Percentiles rank a stretch among this genome's conserved stretches.
phyloP scores from a whole-genome alignment of 257 asterid species.

The Orobanche coerulescens region DNA sequence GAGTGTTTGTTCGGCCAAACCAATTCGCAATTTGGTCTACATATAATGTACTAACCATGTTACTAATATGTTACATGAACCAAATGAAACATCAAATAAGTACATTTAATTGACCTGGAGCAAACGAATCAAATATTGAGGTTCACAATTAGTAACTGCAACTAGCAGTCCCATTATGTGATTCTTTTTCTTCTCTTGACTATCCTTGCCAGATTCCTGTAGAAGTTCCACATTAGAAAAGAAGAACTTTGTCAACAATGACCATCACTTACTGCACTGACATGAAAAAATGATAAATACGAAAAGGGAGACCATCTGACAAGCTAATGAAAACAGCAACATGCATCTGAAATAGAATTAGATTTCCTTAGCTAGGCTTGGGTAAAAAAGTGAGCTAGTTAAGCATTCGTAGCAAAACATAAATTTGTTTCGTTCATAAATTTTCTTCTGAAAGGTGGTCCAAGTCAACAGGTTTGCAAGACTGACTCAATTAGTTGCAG shows the following conservation, averaged over 20 bases:
- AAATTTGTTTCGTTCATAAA: too few species aligned
- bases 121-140: constrained; percentile 85
- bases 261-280: constrained; percentile 4
- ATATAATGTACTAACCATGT: constrained; percentile 31
- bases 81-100: constrained; percentile 10
- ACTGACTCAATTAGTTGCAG: too few species aligned
- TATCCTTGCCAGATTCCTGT: constrained; percentile 93
- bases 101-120: constrained; percentile 59
- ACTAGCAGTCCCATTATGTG: constrained; percentile 76
- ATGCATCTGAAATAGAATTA: constrained; percentile 3
- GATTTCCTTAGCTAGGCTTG: background rate
- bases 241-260: constrained; percentile 14
- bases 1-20: constrained; percentile 88
- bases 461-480: too few species aligned
- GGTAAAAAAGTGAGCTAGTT: too few species aligned
- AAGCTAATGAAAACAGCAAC: constrained; percentile 11
- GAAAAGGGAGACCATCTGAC: background rate
- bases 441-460: too few species aligned
- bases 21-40: constrained; percentile 88
- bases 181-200: constrained; percentile 88
- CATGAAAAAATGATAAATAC: constrained; percentile 4
- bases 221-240: constrained; percentile 14
- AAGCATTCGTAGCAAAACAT: too few species aligned
- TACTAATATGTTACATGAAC: constrained; percentile 21
- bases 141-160: constrained; percentile 97